Evolutionary conservation across 169 alveolate genomes (phyloP), one percentile per base, ranked within the genome.

Genomic region (Nephromyces sp.): DNA sequence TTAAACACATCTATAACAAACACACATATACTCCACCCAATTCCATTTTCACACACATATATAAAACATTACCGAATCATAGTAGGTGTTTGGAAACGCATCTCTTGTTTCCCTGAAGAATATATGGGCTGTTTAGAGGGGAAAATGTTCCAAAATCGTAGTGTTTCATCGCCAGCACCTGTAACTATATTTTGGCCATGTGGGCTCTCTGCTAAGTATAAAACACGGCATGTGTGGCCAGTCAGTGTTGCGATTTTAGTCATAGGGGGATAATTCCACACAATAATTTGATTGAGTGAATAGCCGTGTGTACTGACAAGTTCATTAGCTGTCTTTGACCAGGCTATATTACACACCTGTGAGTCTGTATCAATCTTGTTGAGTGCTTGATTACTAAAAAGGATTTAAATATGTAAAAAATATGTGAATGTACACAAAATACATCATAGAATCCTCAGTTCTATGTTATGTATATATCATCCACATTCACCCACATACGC

Each of bases 231-330:
- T 32, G 96, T 92, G 85, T 95, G 98, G 1, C 97, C 98, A 1
- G 70, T 68, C 71, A 74, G 75, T 0, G 91, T 84, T n/a, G 92
- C 81, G 3, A 91, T 89, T 79, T 93, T 93, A 70, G 80, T 77
- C 89, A 93, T 84, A 29, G 87, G 72, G 21, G 97, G 97, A 81
- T 92, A 91, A 63, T 91, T 90, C 99, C 99, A 96, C 6, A 96
- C 78, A 43, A 91, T 86, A 77, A 96, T 92, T 79, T 92, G 93
- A 72, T 92, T 92, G 33, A 91, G 82, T 15, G 97, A 88, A 81
- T 90, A 93, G 52, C 99, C 98, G 77, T 96, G 99, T 0, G 98
- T 94, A 31, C 96, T 88, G 3, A 94, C 96, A 62, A 96, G 76
- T 82, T 94, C 98, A 65, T 90, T 88, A 22, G 89, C 87, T 66